Base-by-base conservation (phyloP, 2,329 filamentous ascomycete genomes). In the Polytolypa hystricis region DNA sequence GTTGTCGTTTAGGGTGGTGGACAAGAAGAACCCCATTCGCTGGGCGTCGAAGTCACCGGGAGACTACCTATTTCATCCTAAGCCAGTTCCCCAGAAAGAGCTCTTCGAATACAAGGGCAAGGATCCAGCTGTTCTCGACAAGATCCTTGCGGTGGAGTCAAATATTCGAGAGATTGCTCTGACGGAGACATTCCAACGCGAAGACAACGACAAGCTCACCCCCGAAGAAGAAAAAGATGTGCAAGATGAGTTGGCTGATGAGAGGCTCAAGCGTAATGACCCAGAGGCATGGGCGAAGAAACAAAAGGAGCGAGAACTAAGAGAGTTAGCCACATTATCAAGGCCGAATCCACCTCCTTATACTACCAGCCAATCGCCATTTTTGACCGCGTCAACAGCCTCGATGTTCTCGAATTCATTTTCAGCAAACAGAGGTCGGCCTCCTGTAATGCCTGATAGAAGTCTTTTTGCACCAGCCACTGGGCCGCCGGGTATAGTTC, bases 1-100 rank as follows among this genome's bases (percentile, higher is more conserved):
- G 52, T 67, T 95, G 30, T 75, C 84, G 3, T 75, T 73, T 26
- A 75, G 84, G 10, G 82, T 93, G 1, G 79, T 95, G 3, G 87
- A 95, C 58, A 79, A 84, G 53, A 84, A 81, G 59, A 84, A 84
- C 33, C 77, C 80, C 0, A 60, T 77, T n/a, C 75, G 81, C 5
- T 74, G 69, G 55, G 77, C 82, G 0, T 67, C 69, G 14, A 73
- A 71, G 35, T 65, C 68, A 1, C 51, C 57, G 1, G 54, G 57
- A 1, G 67, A 76, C 1, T 76, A 78, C 47, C 64, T 85, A n/a
- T 71, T 70, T 23, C 60, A 66, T 27, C 75, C 81, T 0, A 67
- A 64, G 36, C 52, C 69, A 0, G 63, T 76, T 1, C 41, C 55
- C 4, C 66, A 72, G 32, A 51, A 73, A 29, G 67, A 77, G 33